These are phyloP conservation scores for Cryptococcus jaspeensis DNA, from an alignment of 1,284 basidiomycete species.

Conservation along the genomic window DNA sequence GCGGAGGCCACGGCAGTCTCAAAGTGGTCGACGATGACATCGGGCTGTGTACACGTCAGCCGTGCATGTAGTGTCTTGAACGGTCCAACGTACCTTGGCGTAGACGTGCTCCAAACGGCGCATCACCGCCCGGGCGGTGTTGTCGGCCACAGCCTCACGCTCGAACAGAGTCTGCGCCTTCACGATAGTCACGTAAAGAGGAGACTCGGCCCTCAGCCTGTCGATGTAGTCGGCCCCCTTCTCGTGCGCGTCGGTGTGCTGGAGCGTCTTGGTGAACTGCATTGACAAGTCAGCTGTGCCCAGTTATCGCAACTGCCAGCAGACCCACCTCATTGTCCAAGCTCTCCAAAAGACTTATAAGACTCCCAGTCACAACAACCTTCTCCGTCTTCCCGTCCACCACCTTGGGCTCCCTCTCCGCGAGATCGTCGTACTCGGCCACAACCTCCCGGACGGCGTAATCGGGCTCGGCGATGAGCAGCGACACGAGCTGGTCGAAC, in stretches of 20 bases:
- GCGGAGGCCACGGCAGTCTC: conserved; percentile 64
- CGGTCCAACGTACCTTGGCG: conserved; percentile 69
- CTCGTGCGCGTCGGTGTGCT: conserved; percentile 94
- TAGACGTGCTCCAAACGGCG: conserved; percentile 97
- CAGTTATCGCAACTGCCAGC: not conserved
- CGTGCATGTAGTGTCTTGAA: not conserved
- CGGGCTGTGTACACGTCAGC: conserved; percentile 62
- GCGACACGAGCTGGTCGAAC: conserved; percentile 79
- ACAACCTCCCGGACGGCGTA: conserved; percentile 81
- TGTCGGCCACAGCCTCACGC: conserved; percentile 69
- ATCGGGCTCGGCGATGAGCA: conserved; percentile 64
- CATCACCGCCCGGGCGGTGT: conserved; percentile 86
- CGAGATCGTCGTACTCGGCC: conserved; percentile 88
- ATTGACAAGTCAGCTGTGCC: not conserved
- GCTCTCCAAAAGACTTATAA: conserved; percentile 93
- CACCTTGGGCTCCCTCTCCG: conserved; percentile 73
- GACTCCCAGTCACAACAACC: conserved; percentile 72
- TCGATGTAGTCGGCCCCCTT: conserved; percentile 94
- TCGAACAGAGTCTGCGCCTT: conserved; percentile 91
- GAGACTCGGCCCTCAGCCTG: conserved; percentile 90
- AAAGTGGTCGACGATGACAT: conserved; percentile 86
- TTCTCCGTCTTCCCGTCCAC: conserved; percentile 43
- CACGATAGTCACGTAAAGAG: conserved; percentile 89
- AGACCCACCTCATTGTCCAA: conserved; percentile 77
- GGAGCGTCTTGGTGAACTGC: conserved; percentile 88